Base-by-base conservation (phyloP, 2,329 filamentous ascomycete species). In the Calonectria henricotiae region DNA sequence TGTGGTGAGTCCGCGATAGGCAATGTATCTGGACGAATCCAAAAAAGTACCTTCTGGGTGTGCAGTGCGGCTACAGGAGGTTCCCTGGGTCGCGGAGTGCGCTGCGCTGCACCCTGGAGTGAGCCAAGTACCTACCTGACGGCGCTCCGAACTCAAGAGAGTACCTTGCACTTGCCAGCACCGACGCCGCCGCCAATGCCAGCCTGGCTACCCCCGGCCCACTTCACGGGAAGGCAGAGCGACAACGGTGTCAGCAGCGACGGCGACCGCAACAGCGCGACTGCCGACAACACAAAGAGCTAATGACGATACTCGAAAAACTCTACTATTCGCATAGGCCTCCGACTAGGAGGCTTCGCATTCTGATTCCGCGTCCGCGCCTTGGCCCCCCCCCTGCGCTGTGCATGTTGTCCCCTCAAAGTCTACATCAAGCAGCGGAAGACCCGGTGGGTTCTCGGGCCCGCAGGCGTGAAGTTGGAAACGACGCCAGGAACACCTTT, bases 361-460 rank as follows among this genome's bases (percentile, higher is more conserved):
- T 17, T 12, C 20, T 58, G 20, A 12, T 37, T 23, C 32, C 37
- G 20, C 35, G 15, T 7, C 37, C 12, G 51, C 32, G 51, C 35
- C 35, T 17, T 15, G 35, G 23, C 13, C 20, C 35, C 51, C 51
- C 37, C n/a, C 23, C 20, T 25, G 32, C 51, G 51, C 20, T 25
- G 32, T 32, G 51, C 20, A 58, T 39, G 32, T 23, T 32, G 35
- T 37, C 20, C 20, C 51, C 35, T n/a, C 7, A 39, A 39, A 58
- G 51, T 27, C 51, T 58, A 58, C 51, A 20, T 58, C 61, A 30
- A 55, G 47, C 47, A 66, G 44, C 70, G 72, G 68, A 72, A 77
- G 76, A 70, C 39, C 75, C 74, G 77, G 76, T 77, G 74, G 68
- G 67, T 47, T 78, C 55, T 76, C 75, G 75, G 77, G 72, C 75